phyloP scores from a whole-genome alignment of 441 rosid genomes.

The Erodium chrysanthum region DNA sequence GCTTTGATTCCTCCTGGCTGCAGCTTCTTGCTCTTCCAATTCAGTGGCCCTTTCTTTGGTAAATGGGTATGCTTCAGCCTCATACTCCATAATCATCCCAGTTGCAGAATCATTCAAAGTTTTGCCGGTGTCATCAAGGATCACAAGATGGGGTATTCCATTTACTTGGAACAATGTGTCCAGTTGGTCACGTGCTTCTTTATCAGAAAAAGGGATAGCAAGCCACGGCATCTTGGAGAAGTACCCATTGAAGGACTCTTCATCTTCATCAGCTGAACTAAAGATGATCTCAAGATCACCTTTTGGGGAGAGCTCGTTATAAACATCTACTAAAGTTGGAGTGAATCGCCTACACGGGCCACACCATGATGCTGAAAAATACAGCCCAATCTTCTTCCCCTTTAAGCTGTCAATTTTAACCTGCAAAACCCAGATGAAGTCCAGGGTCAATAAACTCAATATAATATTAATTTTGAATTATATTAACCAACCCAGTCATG shows the following conservation, averaged over 20 bases:
- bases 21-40: slow-evolving; percentile 48
- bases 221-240: slow-evolving; percentile 36
- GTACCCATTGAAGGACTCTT: slow-evolving; percentile 39
- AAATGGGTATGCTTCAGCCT: slow-evolving; percentile 52
- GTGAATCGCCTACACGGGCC: slow-evolving; percentile 54
- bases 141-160: slow-evolving; percentile 60
- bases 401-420: slow-evolving; percentile 50
- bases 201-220: slow-evolving; percentile 46
- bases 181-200: slow-evolving; percentile 35
- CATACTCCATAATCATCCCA: slow-evolving; percentile 40
- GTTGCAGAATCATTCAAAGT: slow-evolving; percentile 39
- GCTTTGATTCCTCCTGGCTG: slow-evolving; percentile 43
- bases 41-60: slow-evolving; percentile 42
- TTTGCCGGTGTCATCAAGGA: slow-evolving; percentile 44
- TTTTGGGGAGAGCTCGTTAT: slow-evolving; percentile 36
- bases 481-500: too few relatives aligned
- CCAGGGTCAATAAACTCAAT: too few relatives aligned
- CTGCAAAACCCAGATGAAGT: slow-evolving; percentile 21
- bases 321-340: slow-evolving; percentile 43
- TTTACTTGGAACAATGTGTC: slow-evolving; percentile 37
- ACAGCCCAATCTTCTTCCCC: slow-evolving; percentile 55
- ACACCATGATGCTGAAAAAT: slow-evolving; percentile 77
- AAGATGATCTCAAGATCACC: slow-evolving; percentile 51
- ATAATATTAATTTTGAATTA: too few relatives aligned
- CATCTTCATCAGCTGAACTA: slow-evolving; percentile 44